Base-by-base conservation (phyloP, 495 filamentous ascomycete species). In the Bryoglossum gracile region DNA sequence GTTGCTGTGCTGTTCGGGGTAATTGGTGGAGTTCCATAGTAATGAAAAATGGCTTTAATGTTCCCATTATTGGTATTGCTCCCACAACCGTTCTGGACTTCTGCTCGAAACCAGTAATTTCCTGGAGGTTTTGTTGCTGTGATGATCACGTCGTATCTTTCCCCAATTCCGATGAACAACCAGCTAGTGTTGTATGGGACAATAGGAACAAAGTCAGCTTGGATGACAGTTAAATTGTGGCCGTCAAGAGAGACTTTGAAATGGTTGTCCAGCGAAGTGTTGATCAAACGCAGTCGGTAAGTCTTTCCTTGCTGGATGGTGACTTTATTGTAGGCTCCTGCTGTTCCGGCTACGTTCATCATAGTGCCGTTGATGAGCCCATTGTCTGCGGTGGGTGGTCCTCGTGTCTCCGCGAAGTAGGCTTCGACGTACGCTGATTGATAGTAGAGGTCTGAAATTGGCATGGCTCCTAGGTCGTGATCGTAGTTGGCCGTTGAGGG, bases 121-220 rank as follows among this genome's bases (percentile, higher is more conserved):
- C 19, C 39, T 2, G 28, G 6, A 8, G 9, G 62, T 54, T 78
- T 60, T 47, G 73, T 68, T 9, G 81, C 82, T 24, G 74, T 72
- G 39, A 87, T 72, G 46, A 82, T 77, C 8, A 87, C 68, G 49
- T 84, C 74, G 61, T 81, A 81, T 30, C 84, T 74, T 64, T 87
- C 79, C n/a, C 77, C 83, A 56, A 86, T 85, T 21, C 60, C 78
- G 42, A 87, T 68, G 24, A 62, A 58, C 6, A 87, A 38, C 24
- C 64, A 66, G 10, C 60, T 44, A 16, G 66, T 66, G 9, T 62
- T 67, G 33, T 63, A 61, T 2, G 76, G 63, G 11, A 62, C 53
- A 37, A 79, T 71, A 9, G 76, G 72, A 14, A 75, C 70, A 21
- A 70, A 59, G 50, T 77, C 73, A 22, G 55, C 53, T 4, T 60